Conservation (phyloP, 179 eudicot genomes). For the Amaranthus tricolor region DNA sequence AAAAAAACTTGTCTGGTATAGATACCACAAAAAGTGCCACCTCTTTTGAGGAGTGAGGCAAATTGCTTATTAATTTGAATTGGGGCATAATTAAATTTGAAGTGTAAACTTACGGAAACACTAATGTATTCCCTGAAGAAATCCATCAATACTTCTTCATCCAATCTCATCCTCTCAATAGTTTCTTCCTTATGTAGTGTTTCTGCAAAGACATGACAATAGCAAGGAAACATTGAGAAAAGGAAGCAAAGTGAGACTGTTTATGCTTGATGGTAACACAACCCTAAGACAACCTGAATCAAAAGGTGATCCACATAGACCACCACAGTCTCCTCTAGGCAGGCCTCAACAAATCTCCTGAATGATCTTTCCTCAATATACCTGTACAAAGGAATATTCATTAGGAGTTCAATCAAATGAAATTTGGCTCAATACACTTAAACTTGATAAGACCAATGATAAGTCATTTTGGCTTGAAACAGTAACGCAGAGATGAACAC, state of each 20-base stretch:
- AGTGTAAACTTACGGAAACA: constrained; percentile 60
- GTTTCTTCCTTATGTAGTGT: constrained; percentile 91
- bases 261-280: constrained; percentile 14
- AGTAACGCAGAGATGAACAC: not conserved
- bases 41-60: no score
- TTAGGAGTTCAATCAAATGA: no score
- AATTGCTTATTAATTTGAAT: no score
- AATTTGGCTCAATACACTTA: not conserved
- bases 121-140: constrained; percentile 90
- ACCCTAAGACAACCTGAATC: constrained; percentile 51
- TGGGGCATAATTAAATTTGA: not conserved
- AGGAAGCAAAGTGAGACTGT: constrained; percentile 9
- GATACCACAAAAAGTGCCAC: not conserved
- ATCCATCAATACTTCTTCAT: constrained; percentile 96
- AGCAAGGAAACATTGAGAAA: constrained; percentile 8
- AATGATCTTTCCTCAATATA: constrained; percentile 97
- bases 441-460: not conserved
- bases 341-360: constrained; percentile 93
- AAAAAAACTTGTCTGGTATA: not conserved
- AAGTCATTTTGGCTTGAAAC: not conserved
- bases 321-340: constrained; percentile 90
- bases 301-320: constrained; percentile 90
- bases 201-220: constrained; percentile 52
- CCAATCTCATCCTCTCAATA: constrained; percentile 93
- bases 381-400: constrained; percentile 35